These are phyloP conservation scores for Fusarium chuoi DNA, from an alignment of 2,329 filamentous ascomycete genomes.

Conservation along the genomic window DNA sequence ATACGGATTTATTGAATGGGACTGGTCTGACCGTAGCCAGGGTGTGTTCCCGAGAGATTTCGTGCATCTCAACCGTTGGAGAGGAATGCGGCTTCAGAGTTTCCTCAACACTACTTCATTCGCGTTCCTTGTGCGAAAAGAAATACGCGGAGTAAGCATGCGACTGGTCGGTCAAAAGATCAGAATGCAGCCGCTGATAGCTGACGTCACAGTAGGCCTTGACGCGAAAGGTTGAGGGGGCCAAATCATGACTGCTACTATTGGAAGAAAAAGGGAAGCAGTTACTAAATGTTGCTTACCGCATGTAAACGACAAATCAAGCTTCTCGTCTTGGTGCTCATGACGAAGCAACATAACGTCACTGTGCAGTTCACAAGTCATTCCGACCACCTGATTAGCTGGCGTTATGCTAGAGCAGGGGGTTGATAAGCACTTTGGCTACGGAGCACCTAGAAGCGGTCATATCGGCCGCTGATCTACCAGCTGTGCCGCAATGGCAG, in stretches of 20 bases:
- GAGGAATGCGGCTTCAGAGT: no score
- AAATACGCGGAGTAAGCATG: accelerated
- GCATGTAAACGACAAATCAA: not conserved
- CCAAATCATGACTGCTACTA: accelerated
- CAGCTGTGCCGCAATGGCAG: not conserved
- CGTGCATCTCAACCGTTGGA: no score
- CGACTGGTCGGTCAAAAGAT: not conserved
- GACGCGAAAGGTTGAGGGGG: accelerated
- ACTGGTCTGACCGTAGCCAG: not conserved
- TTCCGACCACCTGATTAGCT: accelerated
- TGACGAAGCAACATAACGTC: not conserved
- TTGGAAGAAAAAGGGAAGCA: accelerated
- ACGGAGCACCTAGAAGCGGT: not conserved
- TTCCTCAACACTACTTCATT: accelerated
- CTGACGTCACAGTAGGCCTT: not conserved
- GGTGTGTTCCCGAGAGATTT: not conserved
- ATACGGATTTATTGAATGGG: not conserved
- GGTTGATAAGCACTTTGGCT: accelerated
- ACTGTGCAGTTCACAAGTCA: not conserved
- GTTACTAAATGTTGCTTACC: not conserved
- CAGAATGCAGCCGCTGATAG: accelerated
- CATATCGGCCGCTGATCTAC: not conserved
- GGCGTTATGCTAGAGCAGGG: accelerated
- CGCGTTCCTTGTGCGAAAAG: no score
- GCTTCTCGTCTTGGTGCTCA: not conserved